These are phyloP conservation scores for Metschnikowia koreensis DNA, from an alignment of 805 yeast genomes.

Conservation along the genomic window DNA sequence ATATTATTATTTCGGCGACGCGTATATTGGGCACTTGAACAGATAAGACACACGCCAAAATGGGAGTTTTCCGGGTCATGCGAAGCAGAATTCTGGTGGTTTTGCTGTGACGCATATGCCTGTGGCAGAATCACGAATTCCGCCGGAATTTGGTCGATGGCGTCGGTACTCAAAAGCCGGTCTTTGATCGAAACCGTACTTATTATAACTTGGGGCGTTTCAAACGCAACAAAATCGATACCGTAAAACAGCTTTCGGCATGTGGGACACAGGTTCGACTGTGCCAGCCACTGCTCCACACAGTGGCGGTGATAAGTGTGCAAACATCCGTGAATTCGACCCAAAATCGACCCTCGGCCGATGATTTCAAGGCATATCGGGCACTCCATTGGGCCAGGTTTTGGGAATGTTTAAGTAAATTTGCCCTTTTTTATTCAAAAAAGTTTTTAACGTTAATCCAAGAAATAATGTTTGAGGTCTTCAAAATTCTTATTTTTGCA, in stretches of 20 bases:
- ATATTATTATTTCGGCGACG: conserved; percentile 19
- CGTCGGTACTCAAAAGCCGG: conserved; percentile 32
- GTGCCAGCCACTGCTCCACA: conserved; percentile 53
- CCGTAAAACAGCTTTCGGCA: conserved; percentile 49
- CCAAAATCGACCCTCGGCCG: conserved; percentile 19
- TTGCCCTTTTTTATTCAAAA: too few relatives aligned
- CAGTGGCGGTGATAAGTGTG: conserved; percentile 61
- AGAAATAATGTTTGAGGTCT: too few relatives aligned
- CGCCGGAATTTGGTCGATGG: conserved; percentile 36
- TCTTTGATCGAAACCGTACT: conserved; percentile 26
- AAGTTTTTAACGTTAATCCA: too few relatives aligned
- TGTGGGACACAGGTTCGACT: conserved; percentile 60
- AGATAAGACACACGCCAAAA: conserved; percentile 31
- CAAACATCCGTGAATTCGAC: conserved; percentile 37
- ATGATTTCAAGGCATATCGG: conserved; percentile 55
- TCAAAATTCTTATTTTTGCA: too few relatives aligned
- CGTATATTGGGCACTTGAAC: conserved; percentile 36
- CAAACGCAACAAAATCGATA: conserved; percentile 30
- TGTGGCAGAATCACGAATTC: conserved; percentile 31
- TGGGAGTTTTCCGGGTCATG: conserved; percentile 5
- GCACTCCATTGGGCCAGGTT: conserved; percentile 44
- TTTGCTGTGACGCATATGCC: conserved; percentile 2
- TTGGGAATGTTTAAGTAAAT: too few relatives aligned
- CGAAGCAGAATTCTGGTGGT: not conserved
- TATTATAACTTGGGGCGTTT: conserved; percentile 11